These are phyloP conservation scores for Pyrus betulifolia DNA, from an alignment of 306 rosid genomes.

Conservation along the genomic window DNA sequence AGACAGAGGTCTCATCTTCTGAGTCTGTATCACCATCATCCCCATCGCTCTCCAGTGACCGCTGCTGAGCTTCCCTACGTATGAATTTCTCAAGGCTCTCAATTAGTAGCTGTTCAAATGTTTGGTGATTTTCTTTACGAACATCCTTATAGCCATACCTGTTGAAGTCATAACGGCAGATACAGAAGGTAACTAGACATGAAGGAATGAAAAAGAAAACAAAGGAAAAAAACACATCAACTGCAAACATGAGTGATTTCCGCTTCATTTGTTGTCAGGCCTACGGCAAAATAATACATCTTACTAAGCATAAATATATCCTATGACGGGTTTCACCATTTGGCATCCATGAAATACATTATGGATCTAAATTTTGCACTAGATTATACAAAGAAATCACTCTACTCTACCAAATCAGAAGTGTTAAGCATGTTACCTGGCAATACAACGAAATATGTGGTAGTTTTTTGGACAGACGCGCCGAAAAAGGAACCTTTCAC, in stretches of 20 bases:
- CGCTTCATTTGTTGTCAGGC: not conserved
- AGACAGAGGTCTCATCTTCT: conserved; percentile 38
- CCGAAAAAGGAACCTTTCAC: conserved; percentile 96
- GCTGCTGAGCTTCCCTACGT: conserved; percentile 88
- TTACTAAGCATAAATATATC: not conserved
- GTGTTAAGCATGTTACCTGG: conserved; percentile 36
- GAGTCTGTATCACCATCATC: conserved; percentile 69
- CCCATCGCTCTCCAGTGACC: conserved; percentile 81
- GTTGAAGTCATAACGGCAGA: not conserved
- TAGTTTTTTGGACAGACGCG: conserved; percentile 87
- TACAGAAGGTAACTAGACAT: not conserved
- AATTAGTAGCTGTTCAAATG: conserved; percentile 89
- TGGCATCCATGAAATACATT: not conserved
- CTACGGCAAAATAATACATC: not conserved
- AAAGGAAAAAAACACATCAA: not conserved
- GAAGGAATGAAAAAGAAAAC: not conserved
- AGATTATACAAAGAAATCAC: not conserved
- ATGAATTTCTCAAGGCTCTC: conserved; percentile 96
- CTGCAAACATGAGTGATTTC: not conserved
- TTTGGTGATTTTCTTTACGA: conserved; percentile 89
- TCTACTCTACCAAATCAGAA: not conserved
- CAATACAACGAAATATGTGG: conserved; percentile 93
- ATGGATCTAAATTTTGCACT: not conserved
- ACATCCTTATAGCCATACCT: conserved; percentile 96
- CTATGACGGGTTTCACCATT: not conserved